These are phyloP conservation scores for Stylosanthes scabra DNA, from an alignment of 331 rosid genomes.

Conservation along the genomic window DNA sequence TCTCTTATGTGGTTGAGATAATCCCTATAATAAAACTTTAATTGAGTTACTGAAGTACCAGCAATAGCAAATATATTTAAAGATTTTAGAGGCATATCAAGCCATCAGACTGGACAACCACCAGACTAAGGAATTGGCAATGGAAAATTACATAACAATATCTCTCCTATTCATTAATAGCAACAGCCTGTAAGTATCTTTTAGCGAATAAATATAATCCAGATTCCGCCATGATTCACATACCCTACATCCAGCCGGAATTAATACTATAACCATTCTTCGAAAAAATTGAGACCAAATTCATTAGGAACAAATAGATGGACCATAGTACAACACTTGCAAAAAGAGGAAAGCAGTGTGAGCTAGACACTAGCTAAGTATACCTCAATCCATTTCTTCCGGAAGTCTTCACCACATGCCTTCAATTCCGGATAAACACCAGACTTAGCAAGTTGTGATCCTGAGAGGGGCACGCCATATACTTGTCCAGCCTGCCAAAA, in stretches of 20 bases:
- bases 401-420: constrained; percentile 77
- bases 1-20: constrained; percentile 94
- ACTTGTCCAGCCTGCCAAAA: constrained; percentile 95
- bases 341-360: constrained; percentile 17
- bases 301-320: constrained; percentile 2
- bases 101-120: neutral
- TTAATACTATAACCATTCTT: constrained; percentile 28
- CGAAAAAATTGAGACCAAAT: constrained; percentile 2
- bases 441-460: constrained; percentile 77
- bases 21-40: constrained; percentile 65
- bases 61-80: constrained; percentile 23
- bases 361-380: constrained; percentile 19
- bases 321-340: neutral
- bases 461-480: constrained; percentile 90
- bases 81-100: constrained; percentile 31
- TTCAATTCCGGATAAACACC: constrained; percentile 85
- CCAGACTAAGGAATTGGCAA: constrained; percentile 20
- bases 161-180: constrained; percentile 18
- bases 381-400: constrained; percentile 99
- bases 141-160: constrained; percentile 9
- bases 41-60: constrained; percentile 28
- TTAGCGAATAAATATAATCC: constrained; percentile 28
- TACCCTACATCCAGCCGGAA: neutral
- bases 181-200: constrained; percentile 15
- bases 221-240: constrained; percentile 13